Percentiles rank a stretch among this genome's conserved stretches.
These are phyloP conservation scores for Trametes maxima DNA, from an alignment of 768 basidiomycete species.

Conservation along the genomic window DNA sequence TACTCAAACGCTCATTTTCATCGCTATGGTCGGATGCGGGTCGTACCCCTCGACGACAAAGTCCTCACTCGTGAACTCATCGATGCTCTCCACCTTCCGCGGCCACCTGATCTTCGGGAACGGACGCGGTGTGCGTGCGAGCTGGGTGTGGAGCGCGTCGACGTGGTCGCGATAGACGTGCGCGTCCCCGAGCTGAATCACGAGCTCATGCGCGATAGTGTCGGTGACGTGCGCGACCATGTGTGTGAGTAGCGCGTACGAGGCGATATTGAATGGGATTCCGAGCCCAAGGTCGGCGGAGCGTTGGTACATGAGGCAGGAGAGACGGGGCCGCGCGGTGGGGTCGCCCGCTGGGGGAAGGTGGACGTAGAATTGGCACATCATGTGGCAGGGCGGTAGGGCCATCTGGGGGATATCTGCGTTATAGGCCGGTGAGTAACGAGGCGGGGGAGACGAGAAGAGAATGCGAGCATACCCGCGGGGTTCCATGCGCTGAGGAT, in stretches of 20 bases:
- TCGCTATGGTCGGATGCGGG: conserved; percentile 79
- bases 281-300: conserved; percentile 97
- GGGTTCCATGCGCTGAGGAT: conserved; percentile 98
- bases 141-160: conserved; percentile 80
- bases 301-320: conserved; percentile 96
- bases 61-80: conserved; percentile 80
- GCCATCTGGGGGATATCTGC: conserved; percentile 94
- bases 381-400: conserved; percentile 96
- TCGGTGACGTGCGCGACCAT: conserved; percentile 95
- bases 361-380: conserved; percentile 98
- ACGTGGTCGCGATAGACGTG: conserved; percentile 96
- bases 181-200: conserved; percentile 96
- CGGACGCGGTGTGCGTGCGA: conserved; percentile 71
- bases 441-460: not conserved
- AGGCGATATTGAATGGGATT: conserved; percentile 99
- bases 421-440: not conserved
- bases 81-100: conserved; percentile 69
- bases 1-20: conserved; percentile 91
- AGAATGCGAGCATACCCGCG: conserved; percentile 61
- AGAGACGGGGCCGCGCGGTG: conserved; percentile 65
- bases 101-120: conserved; percentile 85
- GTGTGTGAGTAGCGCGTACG: conserved; percentile 95
- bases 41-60: conserved; percentile 87
- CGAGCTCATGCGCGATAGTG: conserved; percentile 84
- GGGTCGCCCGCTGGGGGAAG: conserved; percentile 62